Percentiles rank a stretch among this genome's conserved stretches.
phyloP scores from a whole-genome alignment of 768 basidiomycete genomes.

The Mycena chlorophos region DNA sequence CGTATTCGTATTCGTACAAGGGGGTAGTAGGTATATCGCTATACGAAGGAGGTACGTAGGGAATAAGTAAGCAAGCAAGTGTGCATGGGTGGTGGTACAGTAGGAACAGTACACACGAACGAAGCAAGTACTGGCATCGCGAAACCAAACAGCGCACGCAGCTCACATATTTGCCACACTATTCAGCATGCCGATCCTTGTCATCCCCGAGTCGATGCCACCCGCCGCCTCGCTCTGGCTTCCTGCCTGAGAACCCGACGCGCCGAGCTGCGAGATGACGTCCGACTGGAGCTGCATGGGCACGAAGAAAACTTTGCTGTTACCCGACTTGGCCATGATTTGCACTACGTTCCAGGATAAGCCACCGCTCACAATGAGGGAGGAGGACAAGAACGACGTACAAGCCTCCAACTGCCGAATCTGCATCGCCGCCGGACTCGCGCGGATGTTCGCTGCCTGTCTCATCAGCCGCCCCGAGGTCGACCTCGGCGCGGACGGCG shows the following conservation, averaged over 20 bases:
- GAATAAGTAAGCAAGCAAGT: too few relatives aligned
- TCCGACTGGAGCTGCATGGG: conserved; percentile 89
- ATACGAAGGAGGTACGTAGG: too few relatives aligned
- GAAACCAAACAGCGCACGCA: too few relatives aligned
- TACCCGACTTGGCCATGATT: conserved; percentile 88
- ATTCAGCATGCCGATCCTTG: neutral
- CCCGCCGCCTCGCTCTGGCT: conserved; percentile 2
- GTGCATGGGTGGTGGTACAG: too few relatives aligned
- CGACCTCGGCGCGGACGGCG: conserved; percentile 93
- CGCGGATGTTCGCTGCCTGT: conserved; percentile 93
- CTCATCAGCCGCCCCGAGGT: conserved; percentile 94
- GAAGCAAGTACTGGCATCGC: too few relatives aligned
- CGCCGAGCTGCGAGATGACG: conserved; percentile 49
- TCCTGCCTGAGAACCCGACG: conserved; percentile 25
- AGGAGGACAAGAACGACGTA: conserved; percentile 30
- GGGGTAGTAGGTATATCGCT: too few relatives aligned
- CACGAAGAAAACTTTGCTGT: conserved; percentile 91
- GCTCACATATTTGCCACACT: neutral
- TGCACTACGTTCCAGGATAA: conserved; percentile 52
- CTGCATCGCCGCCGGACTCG: conserved; percentile 96
- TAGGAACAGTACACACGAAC: too few relatives aligned
- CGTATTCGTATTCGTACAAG: too few relatives aligned
- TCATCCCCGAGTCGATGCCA: neutral
- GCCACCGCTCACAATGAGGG: neutral
- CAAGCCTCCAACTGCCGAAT: conserved; percentile 92